These are phyloP conservation scores for Eimeria maxima DNA, from an alignment of 169 alveolate species.

Conservation along the genomic window DNA sequence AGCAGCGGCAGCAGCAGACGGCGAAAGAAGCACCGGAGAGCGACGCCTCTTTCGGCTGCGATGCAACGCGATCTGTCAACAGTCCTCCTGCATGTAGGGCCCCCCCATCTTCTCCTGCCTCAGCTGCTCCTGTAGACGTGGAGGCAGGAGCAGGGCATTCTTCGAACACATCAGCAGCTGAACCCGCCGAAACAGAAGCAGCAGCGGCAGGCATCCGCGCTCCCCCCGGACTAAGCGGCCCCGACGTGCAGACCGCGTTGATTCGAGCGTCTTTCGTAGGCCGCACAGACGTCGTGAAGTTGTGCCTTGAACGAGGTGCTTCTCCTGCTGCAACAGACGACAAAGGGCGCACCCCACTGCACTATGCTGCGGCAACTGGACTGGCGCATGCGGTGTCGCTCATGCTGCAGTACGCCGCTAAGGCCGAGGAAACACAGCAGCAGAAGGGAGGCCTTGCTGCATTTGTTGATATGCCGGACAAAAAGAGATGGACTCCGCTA, in stretches of 20 bases:
- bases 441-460: background rate
- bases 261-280: slow-evolving; percentile 73
- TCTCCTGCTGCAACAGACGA: slow-evolving; percentile 80
- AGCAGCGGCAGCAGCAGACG: slow-evolving; percentile 16
- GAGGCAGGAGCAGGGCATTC: background rate
- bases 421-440: slow-evolving; percentile 59
- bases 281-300: slow-evolving; percentile 43
- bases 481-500: slow-evolving; percentile 88
- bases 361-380: slow-evolving; percentile 89
- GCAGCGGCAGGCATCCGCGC: slow-evolving; percentile 63
- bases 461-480: slow-evolving; percentile 81
- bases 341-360: slow-evolving; percentile 88
- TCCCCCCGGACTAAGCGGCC: slow-evolving; percentile 79
- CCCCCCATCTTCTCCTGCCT: slow-evolving; percentile 55
- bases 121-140: slow-evolving; percentile 37
- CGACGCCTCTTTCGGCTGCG: background rate
- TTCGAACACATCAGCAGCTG: slow-evolving; percentile 20
- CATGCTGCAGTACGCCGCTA: slow-evolving; percentile 82
- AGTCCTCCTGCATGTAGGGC: slow-evolving; percentile 38
- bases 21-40: background rate
- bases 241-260: slow-evolving; percentile 74
- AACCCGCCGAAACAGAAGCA: background rate
- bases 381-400: slow-evolving; percentile 82
- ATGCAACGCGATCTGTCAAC: background rate
- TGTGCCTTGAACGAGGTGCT: slow-evolving; percentile 69